Percentiles rank a stretch among this genome's conserved stretches.
Evolutionary conservation across 352 stramenopile genomes (phyloP).

Genomic region (Globisporangium yorkense): DNA sequence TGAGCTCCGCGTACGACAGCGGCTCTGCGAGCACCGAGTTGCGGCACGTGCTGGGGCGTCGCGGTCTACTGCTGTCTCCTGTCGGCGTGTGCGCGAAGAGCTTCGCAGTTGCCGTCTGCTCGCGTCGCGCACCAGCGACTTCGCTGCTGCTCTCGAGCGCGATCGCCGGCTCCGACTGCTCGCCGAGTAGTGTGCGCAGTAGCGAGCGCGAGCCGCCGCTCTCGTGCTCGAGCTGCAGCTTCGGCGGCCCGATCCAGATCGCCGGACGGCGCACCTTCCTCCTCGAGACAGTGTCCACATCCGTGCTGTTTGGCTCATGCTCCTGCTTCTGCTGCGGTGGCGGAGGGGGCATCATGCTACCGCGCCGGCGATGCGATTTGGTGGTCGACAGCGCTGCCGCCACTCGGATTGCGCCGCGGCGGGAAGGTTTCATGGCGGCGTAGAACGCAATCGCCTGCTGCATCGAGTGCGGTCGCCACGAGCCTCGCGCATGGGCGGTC

Average conservation of each 20-base stretch:
- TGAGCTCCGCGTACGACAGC: constrained; percentile 9
- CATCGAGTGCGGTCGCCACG: constrained; percentile 35
- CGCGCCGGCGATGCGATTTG: background rate
- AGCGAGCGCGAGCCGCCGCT: constrained; percentile 2
- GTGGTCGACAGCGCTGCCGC: background rate
- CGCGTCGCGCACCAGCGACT: background rate
- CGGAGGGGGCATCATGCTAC: background rate
- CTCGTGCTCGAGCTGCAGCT: constrained; percentile 1
- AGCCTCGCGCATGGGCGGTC: constrained; percentile 26
- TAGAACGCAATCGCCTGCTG: constrained; percentile 57
- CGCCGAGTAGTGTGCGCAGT: constrained; percentile 5
- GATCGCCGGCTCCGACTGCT: background rate
- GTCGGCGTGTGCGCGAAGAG: constrained; percentile 6
- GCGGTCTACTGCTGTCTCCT: constrained; percentile 1
- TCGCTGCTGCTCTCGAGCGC: background rate
- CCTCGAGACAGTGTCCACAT: background rate
- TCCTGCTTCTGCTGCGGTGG: background rate
- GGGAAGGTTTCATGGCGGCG: constrained; percentile 19
- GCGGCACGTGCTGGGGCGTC: constrained; percentile 5
- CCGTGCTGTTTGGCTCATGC: background rate
- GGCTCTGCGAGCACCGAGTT: constrained; percentile 16
- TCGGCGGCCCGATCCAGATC: constrained; percentile 12
- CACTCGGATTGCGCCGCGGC: constrained; percentile 25
- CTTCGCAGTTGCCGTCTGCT: constrained; percentile 5
- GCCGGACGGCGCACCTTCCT: constrained; percentile 9